Evolutionary conservation across 305 asterid genomes (phyloP), one percentile per base, ranked within the genome.

Genomic region (Petunia hybrid): DNA sequence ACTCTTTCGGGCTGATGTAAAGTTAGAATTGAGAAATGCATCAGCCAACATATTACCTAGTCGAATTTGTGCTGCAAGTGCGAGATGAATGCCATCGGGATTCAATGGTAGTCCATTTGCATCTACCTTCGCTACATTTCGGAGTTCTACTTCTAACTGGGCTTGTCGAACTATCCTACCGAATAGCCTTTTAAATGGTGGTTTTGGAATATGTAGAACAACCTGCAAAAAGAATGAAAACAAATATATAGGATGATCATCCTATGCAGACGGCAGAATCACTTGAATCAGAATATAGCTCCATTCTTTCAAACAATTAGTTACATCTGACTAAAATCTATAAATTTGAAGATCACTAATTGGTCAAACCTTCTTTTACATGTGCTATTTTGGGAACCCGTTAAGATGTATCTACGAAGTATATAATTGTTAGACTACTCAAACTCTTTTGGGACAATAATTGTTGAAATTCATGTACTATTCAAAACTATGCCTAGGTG

Each of bases 61-160:
- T 35, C 13, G 67, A 45, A 80, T 61, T 35, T 80, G 75, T 36
- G 77, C 51, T 40, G 61, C 65, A 12, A 66, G 53, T 10, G 82
- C 66, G 51, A 80, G 76, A 65, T 80, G 82, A 53, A 80, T 66
- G 9, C 76, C 77, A 56, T 80, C 82, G 36, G 43, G 6, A 36
- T 42, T 42, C 57, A 65, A 65, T 6, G 60, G 53, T 8, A 80
- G 16, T 45, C 82, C 82, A 1, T 53, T 60, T 1, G 77, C 82
- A 41, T 80, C 82, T 45, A 67, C 77, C 48, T 67, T 64, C 40
- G 51, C 43, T 59, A 43, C 68, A 40, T 65, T 40, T 51, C 77
- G 46, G 4, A 80, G 2, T 8, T 80, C 56, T 35, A 80, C 16
- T 55, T 55, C 82, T 69, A 35, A 13, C 9, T 80, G 82, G 3